These are phyloP conservation scores for Crepidotus variabilis DNA, from an alignment of 768 basidiomycete species.

Conservation along the genomic window DNA sequence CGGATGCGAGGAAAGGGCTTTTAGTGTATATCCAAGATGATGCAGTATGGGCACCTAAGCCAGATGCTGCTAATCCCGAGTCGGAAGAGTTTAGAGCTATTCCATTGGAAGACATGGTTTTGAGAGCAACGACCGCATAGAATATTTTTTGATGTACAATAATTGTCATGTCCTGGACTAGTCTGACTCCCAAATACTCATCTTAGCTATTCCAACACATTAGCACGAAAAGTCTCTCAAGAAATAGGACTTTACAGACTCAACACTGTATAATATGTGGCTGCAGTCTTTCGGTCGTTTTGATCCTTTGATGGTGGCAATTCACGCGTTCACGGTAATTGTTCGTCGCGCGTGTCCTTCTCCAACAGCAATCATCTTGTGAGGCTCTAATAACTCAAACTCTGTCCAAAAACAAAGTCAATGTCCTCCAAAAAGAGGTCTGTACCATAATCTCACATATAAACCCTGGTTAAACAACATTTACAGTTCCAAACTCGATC, in stretches of 20 bases:
- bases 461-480: background rate
- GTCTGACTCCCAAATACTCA: no score
- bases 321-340: no score
- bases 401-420: background rate
- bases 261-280: no score
- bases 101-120: conserved; percentile 84
- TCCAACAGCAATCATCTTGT: no score
- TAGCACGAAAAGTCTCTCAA: no score
- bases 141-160: background rate
- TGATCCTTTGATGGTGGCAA: background rate
- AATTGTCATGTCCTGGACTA: no score
- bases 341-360: no score
- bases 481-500: conserved; percentile 67
- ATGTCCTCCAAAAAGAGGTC: conserved; percentile 25
- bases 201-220: no score
- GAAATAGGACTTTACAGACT: no score
- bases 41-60: conserved; percentile 81
- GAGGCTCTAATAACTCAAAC: background rate
- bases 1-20: conserved; percentile 83
- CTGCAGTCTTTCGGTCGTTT: no score
- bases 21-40: conserved; percentile 90
- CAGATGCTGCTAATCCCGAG: conserved; percentile 38
- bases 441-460: background rate
- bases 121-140: conserved; percentile 36
- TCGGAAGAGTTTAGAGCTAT: conserved; percentile 72